Evolutionary conservation across 1,139 yeast species (phyloP).

Genomic region (Diutina rugosa): DNA sequence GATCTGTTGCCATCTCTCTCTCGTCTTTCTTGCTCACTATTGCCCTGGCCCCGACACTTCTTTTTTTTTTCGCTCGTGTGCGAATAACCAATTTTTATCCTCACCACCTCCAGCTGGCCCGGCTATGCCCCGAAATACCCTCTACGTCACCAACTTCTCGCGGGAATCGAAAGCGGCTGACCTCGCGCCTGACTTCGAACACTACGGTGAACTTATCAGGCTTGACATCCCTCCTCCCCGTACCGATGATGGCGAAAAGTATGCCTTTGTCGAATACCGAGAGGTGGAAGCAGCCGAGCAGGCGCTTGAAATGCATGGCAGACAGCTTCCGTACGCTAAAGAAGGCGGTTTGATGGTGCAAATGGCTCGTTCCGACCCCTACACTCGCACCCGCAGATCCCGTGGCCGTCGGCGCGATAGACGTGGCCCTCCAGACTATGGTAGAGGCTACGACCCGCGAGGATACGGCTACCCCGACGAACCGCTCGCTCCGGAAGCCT

Average conservation of each 20-base stretch:
- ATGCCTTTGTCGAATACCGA: constrained; percentile 63
- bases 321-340: constrained; percentile 25
- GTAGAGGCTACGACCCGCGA: constrained; percentile 3
- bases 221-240: constrained; percentile 64
- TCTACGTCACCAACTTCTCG: constrained; percentile 52
- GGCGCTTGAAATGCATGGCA: constrained; percentile 42
- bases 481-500: constrained; percentile 14
- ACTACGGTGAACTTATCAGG: constrained; percentile 54
- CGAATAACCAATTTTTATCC: background rate
- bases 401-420: constrained; percentile 12
- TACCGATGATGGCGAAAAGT: constrained; percentile 48
- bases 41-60: background rate
- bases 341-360: constrained; percentile 37
- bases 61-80: background rate
- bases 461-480: constrained; percentile 9
- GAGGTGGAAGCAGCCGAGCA: constrained; percentile 47
- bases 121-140: constrained; percentile 40
- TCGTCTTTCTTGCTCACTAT: background rate
- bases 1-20: no score
- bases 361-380: constrained; percentile 46
- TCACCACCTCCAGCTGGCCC: background rate
- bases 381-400: constrained; percentile 5
- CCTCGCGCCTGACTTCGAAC: constrained; percentile 57
- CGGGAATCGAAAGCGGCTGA: constrained; percentile 51
- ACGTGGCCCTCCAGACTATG: constrained; percentile 7